A percentile compares a stretch with the other conserved stretches of the same genome.
These are phyloP conservation scores for Chenopodium berlandieri DNA, from an alignment of 148 eudicot species.

Conservation along the genomic window DNA sequence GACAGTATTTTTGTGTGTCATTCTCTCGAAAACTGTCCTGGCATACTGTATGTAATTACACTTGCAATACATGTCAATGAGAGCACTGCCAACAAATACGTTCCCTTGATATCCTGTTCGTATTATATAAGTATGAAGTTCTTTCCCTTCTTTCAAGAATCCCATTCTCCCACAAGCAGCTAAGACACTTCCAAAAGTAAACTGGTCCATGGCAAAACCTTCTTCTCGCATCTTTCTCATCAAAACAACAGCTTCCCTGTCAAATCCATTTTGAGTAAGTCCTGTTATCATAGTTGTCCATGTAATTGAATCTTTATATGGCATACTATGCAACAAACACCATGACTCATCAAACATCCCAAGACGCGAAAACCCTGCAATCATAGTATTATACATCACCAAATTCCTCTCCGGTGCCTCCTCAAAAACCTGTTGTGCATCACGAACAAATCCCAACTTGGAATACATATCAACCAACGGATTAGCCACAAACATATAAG, in stretches of 20 bases:
- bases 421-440: slow-evolving; percentile 60
- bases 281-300: slow-evolving; percentile 90
- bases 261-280: slow-evolving; percentile 54
- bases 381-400: slow-evolving; percentile 81
- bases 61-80: slow-evolving; percentile 86
- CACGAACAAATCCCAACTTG: slow-evolving; percentile 47
- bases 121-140: slow-evolving; percentile 65
- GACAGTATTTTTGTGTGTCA: slow-evolving; percentile 64
- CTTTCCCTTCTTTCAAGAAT: slow-evolving; percentile 66
- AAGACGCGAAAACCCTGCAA: slow-evolving; percentile 58
- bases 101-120: slow-evolving; percentile 51
- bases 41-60: slow-evolving; percentile 61
- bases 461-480: slow-evolving; percentile 90
- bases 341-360: slow-evolving; percentile 65
- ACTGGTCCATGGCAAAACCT: slow-evolving; percentile 62
- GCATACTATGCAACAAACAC: slow-evolving; percentile 51
- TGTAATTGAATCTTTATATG: slow-evolving; percentile 66
- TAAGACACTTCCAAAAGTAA: slow-evolving; percentile 79
- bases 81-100: slow-evolving; percentile 78
- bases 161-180: slow-evolving; percentile 71
- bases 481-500: slow-evolving; percentile 76
- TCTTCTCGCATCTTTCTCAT: slow-evolving; percentile 58
- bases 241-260: slow-evolving; percentile 52
- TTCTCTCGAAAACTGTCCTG: slow-evolving; percentile 52
- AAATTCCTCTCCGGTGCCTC: slow-evolving; percentile 70